Conservation (phyloP, 1,284 basidiomycete genomes). For the Melampsora americana region DNA sequence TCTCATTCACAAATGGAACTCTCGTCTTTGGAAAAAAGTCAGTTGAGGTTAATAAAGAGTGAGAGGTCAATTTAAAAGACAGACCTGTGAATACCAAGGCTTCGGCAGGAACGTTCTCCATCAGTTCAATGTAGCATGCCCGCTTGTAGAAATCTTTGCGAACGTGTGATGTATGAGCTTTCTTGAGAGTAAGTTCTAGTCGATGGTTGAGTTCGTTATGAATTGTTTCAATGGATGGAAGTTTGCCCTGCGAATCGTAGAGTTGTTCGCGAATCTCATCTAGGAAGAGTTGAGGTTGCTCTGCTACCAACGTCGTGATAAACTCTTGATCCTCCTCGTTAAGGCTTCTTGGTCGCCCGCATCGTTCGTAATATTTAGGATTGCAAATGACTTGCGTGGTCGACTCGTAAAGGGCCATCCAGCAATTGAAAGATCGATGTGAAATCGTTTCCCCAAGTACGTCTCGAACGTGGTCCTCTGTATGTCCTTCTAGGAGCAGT, state of each 20-base stretch:
- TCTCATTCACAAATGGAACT: slow-evolving; percentile 1
- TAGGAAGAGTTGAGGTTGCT: slow-evolving; percentile 1
- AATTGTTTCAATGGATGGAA: not conserved
- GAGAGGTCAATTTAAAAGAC: too few relatives aligned
- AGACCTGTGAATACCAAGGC: slow-evolving; percentile 5
- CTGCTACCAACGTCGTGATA: not conserved
- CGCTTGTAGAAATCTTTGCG: not conserved
- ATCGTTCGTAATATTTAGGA: not conserved
- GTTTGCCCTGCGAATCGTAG: not conserved
- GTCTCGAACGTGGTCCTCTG: too few relatives aligned
- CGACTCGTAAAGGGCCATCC: not conserved
- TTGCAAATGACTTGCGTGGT: slow-evolving; percentile 7
- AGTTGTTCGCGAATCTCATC: slow-evolving; percentile 9
- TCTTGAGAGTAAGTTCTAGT: slow-evolving; percentile 14
- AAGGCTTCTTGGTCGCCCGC: not conserved
- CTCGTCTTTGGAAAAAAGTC: not conserved
- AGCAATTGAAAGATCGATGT: not conserved
- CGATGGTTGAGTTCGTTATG: not conserved
- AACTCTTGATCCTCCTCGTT: slow-evolving; percentile 5
- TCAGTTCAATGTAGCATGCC: not conserved
- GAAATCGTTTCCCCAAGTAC: too few relatives aligned
- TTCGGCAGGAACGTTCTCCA: slow-evolving; percentile 7
- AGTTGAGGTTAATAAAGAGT: too few relatives aligned
- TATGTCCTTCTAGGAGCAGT: too few relatives aligned
- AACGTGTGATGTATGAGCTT: slow-evolving; percentile 3